Evolutionary conservation across 306 rosid species (phyloP).

Genomic region (Psophocarpus tetragonolobus): DNA sequence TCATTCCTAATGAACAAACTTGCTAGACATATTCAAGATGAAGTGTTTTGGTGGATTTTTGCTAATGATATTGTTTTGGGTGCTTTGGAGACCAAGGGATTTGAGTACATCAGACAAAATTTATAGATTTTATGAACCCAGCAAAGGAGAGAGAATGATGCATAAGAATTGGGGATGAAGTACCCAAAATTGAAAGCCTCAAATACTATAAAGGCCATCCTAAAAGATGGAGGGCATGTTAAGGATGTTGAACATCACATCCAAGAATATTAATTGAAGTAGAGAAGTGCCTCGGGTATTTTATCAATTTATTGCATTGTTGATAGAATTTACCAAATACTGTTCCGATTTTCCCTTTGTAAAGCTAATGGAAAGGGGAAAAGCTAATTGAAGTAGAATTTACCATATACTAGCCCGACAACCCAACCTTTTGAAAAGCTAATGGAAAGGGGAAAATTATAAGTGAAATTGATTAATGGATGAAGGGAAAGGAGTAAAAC

Average conservation of each 20-base stretch:
- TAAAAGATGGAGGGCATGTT: background rate
- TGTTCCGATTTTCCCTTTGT: background rate
- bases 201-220: background rate
- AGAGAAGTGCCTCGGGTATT: background rate
- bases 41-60: background rate
- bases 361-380: background rate
- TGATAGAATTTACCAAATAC: constrained; percentile 1
- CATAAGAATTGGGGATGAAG: background rate
- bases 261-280: constrained; percentile 4
- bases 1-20: background rate
- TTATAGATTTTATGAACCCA: background rate
- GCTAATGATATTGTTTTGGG: background rate
- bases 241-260: constrained; percentile 9
- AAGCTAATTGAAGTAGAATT: no score
- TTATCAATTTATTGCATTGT: background rate
- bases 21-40: background rate
- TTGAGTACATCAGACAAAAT: background rate
- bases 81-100: background rate
- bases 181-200: background rate
- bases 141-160: background rate
- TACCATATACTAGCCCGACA: background rate
- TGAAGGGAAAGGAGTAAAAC: constrained; percentile 33
- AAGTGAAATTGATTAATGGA: constrained; percentile 26
- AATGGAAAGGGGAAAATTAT: background rate
- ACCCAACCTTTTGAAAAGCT: constrained; percentile 4